phyloP scores from a whole-genome alignment of 2,329 filamentous ascomycete genomes.

The Aspergillus versicolor region DNA sequence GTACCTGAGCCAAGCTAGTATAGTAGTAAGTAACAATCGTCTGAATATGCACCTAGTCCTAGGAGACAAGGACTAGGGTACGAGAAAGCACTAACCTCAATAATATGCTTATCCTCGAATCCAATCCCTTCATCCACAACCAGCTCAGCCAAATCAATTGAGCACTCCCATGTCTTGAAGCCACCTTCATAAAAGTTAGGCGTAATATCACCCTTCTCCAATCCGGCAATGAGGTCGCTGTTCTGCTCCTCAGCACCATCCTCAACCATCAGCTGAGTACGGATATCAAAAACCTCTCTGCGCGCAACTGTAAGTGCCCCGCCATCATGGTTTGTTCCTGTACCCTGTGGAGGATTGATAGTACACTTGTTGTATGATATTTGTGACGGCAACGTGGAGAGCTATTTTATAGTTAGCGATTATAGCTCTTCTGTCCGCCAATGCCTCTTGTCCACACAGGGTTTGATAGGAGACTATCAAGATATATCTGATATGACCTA shows the following conservation, averaged over 20 bases:
- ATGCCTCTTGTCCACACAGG: not conserved
- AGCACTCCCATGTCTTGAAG: constrained; percentile 69
- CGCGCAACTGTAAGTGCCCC: constrained; percentile 48
- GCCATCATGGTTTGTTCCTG: not conserved
- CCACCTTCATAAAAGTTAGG: constrained; percentile 66
- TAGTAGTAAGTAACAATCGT: not conserved
- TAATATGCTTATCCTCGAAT: constrained; percentile 38
- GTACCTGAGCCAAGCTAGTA: constrained; percentile 61
- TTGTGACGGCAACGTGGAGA: constrained; percentile 57
- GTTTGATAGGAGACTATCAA: not conserved
- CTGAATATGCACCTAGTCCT: not conserved
- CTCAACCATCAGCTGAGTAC: constrained; percentile 64
- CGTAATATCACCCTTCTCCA: constrained; percentile 57
- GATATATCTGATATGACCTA: not conserved
- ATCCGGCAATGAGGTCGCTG: constrained; percentile 46
- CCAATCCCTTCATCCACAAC: constrained; percentile 21
- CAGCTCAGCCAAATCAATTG: constrained; percentile 56
- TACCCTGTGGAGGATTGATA: constrained; percentile 34
- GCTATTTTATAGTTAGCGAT: constrained; percentile 35
- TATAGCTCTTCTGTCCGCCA: not conserved
- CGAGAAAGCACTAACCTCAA: constrained; percentile 31
- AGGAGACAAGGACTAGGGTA: not conserved
- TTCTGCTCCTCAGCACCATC: constrained; percentile 43
- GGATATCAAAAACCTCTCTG: constrained; percentile 63
- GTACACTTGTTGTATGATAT: constrained; percentile 57